Conservation (phyloP, 331 rosid species). For the Spiraea crenata region DNA sequence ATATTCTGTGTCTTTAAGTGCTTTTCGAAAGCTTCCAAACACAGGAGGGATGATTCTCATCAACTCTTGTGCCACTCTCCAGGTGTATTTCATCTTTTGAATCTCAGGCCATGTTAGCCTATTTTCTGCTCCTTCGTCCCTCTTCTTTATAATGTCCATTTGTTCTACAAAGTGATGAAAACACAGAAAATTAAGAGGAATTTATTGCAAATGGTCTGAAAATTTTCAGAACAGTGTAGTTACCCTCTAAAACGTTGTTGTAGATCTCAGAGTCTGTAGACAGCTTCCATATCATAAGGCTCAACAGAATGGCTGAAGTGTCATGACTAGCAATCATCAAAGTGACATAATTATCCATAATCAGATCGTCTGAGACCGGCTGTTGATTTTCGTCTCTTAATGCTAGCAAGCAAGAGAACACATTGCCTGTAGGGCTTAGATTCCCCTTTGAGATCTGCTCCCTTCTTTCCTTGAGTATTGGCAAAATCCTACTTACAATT, state of each 20-base stretch:
- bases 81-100: constrained; percentile 53
- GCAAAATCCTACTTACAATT: constrained; percentile 30
- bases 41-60: constrained; percentile 49
- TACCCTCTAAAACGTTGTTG: constrained; percentile 49
- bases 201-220: background rate
- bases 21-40: constrained; percentile 45
- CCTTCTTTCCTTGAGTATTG: constrained; percentile 37
- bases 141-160: constrained; percentile 40
- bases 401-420: constrained; percentile 36
- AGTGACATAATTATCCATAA: constrained; percentile 38
- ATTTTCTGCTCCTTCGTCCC: constrained; percentile 33
- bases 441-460: constrained; percentile 29
- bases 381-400: constrained; percentile 45
- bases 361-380: constrained; percentile 33
- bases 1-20: constrained; percentile 36
- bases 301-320: constrained; percentile 46
- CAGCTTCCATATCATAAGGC: constrained; percentile 48
- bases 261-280: constrained; percentile 40
- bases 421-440: constrained; percentile 35
- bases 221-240: too few species aligned
- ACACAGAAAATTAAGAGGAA: background rate
- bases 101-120: constrained; percentile 48
- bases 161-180: constrained; percentile 25
- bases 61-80: constrained; percentile 52
- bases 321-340: constrained; percentile 47